phyloP scores from a whole-genome alignment of 805 yeast genomes.

The Millerozyma acaciae region DNA sequence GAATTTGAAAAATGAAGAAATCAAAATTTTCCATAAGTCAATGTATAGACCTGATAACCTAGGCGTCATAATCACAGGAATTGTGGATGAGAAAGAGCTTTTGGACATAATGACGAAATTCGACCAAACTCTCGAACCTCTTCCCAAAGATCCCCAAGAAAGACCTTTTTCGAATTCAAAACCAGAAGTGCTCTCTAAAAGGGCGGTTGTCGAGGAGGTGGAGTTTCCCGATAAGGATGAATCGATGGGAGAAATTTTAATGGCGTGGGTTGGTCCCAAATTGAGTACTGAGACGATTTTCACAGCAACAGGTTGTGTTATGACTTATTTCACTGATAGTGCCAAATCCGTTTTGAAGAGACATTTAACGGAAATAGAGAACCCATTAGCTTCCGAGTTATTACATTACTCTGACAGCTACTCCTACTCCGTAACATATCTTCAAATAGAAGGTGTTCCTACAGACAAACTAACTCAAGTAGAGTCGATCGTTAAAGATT shows the following conservation, averaged over 20 bases:
- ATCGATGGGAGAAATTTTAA: conserved; percentile 66
- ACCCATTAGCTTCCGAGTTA: conserved; percentile 74
- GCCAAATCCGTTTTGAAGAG: conserved; percentile 73
- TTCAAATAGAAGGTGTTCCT: conserved; percentile 72
- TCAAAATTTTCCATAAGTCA: conserved; percentile 66
- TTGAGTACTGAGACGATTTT: conserved; percentile 48
- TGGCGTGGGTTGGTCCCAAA: conserved; percentile 82
- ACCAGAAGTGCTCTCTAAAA: conserved; percentile 39
- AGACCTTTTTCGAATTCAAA: conserved; percentile 81
- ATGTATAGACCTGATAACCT: conserved; percentile 81
- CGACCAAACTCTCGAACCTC: conserved; percentile 51
- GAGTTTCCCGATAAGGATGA: conserved; percentile 91
- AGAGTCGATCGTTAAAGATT: conserved; percentile 45
- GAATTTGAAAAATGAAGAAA: conserved; percentile 64
- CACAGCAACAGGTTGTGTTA: conserved; percentile 67
- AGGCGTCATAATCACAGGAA: conserved; percentile 80
- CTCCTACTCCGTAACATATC: conserved; percentile 53
- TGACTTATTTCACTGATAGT: conserved; percentile 71
- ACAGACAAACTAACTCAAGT: conserved; percentile 54
- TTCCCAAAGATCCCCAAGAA: conserved; percentile 30
- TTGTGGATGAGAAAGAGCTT: conserved; percentile 73
- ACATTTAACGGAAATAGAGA: conserved; percentile 71
- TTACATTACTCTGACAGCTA: conserved; percentile 74
- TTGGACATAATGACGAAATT: conserved; percentile 55
- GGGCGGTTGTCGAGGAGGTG: conserved; percentile 45